Conservation (phyloP, 805 yeast genomes). For the Clavispora vitiphila region DNA sequence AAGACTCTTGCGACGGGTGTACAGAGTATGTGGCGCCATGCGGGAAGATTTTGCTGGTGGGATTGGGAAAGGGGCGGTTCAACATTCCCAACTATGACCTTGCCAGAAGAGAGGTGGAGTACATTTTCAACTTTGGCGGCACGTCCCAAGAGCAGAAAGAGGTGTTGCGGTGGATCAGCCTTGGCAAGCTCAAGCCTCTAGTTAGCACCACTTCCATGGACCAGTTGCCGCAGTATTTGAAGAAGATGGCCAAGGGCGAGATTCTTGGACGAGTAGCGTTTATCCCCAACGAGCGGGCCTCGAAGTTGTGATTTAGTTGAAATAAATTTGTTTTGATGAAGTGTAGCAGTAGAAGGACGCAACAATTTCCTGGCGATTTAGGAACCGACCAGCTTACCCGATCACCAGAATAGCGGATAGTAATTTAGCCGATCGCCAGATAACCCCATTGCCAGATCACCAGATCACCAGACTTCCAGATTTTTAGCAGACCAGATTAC, state of each 20-base stretch:
- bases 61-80: constrained; percentile 35
- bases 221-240: constrained; percentile 31
- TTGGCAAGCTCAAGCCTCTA: constrained; percentile 37
- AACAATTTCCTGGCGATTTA: too few species aligned
- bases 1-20: constrained; percentile 21
- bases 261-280: constrained; percentile 42
- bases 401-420: too few species aligned
- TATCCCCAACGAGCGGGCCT: constrained; percentile 5
- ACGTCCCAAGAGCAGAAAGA: constrained; percentile 39
- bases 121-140: constrained; percentile 42
- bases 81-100: constrained; percentile 28
- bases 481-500: too few species aligned
- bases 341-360: too few species aligned
- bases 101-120: constrained; percentile 37
- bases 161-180: constrained; percentile 36
- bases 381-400: too few species aligned
- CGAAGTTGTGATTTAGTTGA: constrained; percentile 2
- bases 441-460: too few species aligned
- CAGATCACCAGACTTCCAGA: too few species aligned
- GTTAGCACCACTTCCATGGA: constrained; percentile 25
- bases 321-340: too few species aligned
- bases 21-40: constrained; percentile 26
- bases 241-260: constrained; percentile 32
- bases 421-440: too few species aligned
- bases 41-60: constrained; percentile 41